phyloP scores from a whole-genome alignment of 345 rosid species.

The Trapa incisa region DNA sequence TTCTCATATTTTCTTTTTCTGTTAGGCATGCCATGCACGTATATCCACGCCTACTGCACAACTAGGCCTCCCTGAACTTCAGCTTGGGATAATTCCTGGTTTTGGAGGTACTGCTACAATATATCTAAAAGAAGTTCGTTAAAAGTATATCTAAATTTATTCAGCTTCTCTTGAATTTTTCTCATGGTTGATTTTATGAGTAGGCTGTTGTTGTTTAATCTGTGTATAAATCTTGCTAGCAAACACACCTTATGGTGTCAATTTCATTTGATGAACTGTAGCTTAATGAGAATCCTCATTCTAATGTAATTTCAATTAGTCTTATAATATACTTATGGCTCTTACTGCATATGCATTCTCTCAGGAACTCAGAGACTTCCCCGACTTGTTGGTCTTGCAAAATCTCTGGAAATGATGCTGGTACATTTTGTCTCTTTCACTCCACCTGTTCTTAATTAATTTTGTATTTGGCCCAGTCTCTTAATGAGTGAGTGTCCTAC shows the following conservation, averaged over 20 bases:
- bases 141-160: neutral
- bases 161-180: neutral
- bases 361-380: constrained; percentile 98
- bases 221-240: neutral
- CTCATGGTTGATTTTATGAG: neutral
- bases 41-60: constrained; percentile 74
- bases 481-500: neutral
- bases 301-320: neutral
- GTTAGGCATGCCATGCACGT: constrained; percentile 87
- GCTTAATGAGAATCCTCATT: neutral
- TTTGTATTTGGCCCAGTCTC: neutral
- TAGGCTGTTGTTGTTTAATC: neutral
- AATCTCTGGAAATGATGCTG: constrained; percentile 94
- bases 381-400: constrained; percentile 90
- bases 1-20: neutral
- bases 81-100: constrained; percentile 90
- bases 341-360: constrained; percentile 19
- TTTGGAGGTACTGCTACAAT: constrained; percentile 62
- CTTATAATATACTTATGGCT: constrained; percentile 2
- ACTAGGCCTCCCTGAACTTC: constrained; percentile 90
- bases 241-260: neutral
- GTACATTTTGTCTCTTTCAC: constrained; percentile 27
- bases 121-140: neutral
- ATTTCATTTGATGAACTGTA: neutral
- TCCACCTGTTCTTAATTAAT: neutral